Base-by-base conservation (phyloP, 345 rosid species). In the Eucalyptus sideroxylon region DNA sequence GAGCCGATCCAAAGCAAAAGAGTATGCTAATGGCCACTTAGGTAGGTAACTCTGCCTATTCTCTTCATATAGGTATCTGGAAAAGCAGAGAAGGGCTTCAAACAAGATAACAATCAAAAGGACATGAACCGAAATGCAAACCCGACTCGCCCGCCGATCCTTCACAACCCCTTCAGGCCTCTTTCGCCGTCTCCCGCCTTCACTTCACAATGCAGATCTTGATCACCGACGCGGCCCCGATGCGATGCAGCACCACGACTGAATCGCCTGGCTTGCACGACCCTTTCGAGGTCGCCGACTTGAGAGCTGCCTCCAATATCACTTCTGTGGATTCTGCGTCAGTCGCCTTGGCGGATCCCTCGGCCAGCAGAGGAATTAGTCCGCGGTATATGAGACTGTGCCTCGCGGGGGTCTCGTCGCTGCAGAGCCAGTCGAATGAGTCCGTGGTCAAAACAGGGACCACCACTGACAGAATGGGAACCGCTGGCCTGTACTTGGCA, bases 401-500 rank as follows among this genome's bases (percentile, higher is more conserved):
- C 89, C 91, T 89, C 3, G 91, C 91, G 1, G 91, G 91, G 80
- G 91, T 89, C 87, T 89, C 91, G 5, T 87, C 91, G 24, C 89
- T 89, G 91, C 88, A 87, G 23, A 31, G 80, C 91, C 91, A 89
- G 88, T 89, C 89, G 4, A 89, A 87, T 5, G 87, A 89, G 87
- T 89, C 89, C 9, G 91, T 89, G 45, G 91, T 89, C 87, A 89
- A 51, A 31, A 87, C 91, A 3, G 91, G 89, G 87, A 89, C 91
- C 26, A 89, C 91, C 55, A 89, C 91, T 2, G 91, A 89, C 80
- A 89, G 81, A 34, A 89, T 87, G 24, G 91, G 91, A 44, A 89
- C 91, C 6, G 91, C 91, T 8, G 91, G 91, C 59, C 91, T 77
- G 89, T 89, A 89, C 89, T 89, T 89, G n/a, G 91, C 91, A 14